phyloP scores from a whole-genome alignment of 805 yeast species.

The Candida schatavii region DNA sequence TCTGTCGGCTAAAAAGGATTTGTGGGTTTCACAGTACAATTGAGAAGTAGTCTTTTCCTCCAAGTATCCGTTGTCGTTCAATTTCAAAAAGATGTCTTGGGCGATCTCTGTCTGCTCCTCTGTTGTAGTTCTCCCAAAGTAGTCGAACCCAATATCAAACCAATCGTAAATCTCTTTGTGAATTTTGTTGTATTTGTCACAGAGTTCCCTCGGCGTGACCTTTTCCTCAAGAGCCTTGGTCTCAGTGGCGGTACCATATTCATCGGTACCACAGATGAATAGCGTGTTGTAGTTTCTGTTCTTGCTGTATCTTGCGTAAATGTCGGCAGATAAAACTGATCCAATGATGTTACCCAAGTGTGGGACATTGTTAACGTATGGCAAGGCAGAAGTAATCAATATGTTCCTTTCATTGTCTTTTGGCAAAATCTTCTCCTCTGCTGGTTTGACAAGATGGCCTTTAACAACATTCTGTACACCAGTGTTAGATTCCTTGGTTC shows the following conservation, averaged over 20 bases:
- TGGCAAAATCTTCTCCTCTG: constrained; percentile 47
- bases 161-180: constrained; percentile 92
- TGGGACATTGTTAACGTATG: constrained; percentile 97
- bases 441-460: constrained; percentile 32
- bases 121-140: constrained; percentile 96
- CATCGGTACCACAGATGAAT: constrained; percentile 95
- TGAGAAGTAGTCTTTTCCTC: constrained; percentile 89
- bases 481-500: constrained; percentile 37
- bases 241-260: constrained; percentile 99
- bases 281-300: constrained; percentile 84
- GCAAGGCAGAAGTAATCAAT: constrained; percentile 91
- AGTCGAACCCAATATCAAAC: constrained; percentile 93
- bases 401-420: constrained; percentile 72
- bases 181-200: constrained; percentile 84
- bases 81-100: constrained; percentile 81
- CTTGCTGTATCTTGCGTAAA: constrained; percentile 85
- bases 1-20: constrained; percentile 92
- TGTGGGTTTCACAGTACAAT: constrained; percentile 85
- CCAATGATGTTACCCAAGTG: constrained; percentile 98
- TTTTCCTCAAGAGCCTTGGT: constrained; percentile 96
- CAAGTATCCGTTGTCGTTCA: constrained; percentile 71
- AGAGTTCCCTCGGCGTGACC: constrained; percentile 81
- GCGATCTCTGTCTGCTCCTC: constrained; percentile 89
- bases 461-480: constrained; percentile 33
- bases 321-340: constrained; percentile 91